Percentiles rank a stretch among this genome's conserved stretches.
phyloP scores from a whole-genome alignment of 148 eudicot species.

The Camellia lanceoleosa region DNA sequence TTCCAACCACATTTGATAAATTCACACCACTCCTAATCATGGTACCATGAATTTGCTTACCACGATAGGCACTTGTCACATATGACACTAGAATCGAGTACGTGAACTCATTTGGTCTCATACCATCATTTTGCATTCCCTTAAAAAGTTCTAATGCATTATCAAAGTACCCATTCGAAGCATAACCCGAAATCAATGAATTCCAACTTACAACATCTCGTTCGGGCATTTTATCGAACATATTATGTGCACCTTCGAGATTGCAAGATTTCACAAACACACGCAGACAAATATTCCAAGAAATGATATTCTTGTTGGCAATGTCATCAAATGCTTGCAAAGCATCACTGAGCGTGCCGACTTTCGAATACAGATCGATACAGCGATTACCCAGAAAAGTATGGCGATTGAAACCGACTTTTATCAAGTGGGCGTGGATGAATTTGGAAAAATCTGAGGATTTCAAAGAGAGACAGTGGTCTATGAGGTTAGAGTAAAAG shows the following conservation, averaged over 20 bases:
- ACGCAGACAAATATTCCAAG: constrained; percentile 73
- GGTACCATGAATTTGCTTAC: constrained; percentile 62
- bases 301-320: constrained; percentile 41
- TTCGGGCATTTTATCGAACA: constrained; percentile 69
- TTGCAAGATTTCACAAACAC: constrained; percentile 34
- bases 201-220: constrained; percentile 85
- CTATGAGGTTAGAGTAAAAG: constrained; percentile 42
- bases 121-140: constrained; percentile 45
- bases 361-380: constrained; percentile 50
- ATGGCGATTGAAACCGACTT: constrained; percentile 54
- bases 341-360: constrained; percentile 30
- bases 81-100: constrained; percentile 47
- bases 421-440: constrained; percentile 64
- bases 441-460: constrained; percentile 35
- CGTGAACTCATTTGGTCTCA: constrained; percentile 55
- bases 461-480: constrained; percentile 44
- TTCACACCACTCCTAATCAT: constrained; percentile 46
- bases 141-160: constrained; percentile 38
- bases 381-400: constrained; percentile 75
- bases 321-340: constrained; percentile 58
- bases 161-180: constrained; percentile 36
- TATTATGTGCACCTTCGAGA: constrained; percentile 34
- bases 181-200: constrained; percentile 59
- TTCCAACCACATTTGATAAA: constrained; percentile 55
- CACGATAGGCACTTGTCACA: constrained; percentile 34